Evolutionary conservation across 2,329 filamentous ascomycete genomes (phyloP).

Genomic region (Parastagonospora avenae): DNA sequence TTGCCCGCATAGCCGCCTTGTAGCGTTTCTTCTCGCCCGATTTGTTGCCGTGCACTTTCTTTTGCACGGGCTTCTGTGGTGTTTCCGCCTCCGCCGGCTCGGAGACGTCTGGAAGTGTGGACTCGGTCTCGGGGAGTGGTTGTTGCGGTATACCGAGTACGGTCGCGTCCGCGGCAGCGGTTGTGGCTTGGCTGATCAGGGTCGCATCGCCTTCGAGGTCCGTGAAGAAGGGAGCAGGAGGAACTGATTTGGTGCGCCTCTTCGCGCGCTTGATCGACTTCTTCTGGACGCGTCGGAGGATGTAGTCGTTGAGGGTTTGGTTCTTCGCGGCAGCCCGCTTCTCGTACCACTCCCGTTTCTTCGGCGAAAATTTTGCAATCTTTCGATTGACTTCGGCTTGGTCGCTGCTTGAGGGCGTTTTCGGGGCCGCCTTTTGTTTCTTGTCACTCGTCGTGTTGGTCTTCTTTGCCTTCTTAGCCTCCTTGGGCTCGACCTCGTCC

Average conservation of each 20-base stretch:
- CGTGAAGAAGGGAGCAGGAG: constrained; percentile 13
- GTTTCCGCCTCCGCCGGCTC: not conserved
- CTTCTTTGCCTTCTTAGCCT: constrained; percentile 22
- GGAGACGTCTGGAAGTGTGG: not conserved
- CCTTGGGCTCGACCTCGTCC: constrained; percentile 12
- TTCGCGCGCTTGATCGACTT: constrained; percentile 27
- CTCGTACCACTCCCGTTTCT: constrained; percentile 39
- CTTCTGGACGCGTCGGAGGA: constrained; percentile 42
- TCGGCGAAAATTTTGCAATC: constrained; percentile 31
- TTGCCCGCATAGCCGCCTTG: not conserved
- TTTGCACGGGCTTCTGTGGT: constrained; percentile 3
- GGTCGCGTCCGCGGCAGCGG: not conserved
- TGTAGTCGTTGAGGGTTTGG: constrained; percentile 45
- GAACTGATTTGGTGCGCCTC: not conserved
- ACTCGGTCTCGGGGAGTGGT: not conserved
- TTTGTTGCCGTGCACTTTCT: not conserved
- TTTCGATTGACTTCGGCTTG: constrained; percentile 24
- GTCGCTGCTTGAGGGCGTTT: constrained; percentile 1
- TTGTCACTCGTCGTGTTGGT: constrained; percentile 7
- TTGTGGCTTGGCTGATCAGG: constrained; percentile 1
- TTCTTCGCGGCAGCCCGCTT: constrained; percentile 45
- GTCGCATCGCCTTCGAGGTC: constrained; percentile 15
- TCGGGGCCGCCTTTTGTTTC: not conserved
- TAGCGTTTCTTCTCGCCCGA: too few species aligned
- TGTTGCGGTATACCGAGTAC: not conserved